A percentile compares a stretch with the other conserved stretches of the same genome.
These are phyloP conservation scores for Haplosporangium gracile DNA, from an alignment of 192 early-diverging fungal species.

Conservation along the genomic window DNA sequence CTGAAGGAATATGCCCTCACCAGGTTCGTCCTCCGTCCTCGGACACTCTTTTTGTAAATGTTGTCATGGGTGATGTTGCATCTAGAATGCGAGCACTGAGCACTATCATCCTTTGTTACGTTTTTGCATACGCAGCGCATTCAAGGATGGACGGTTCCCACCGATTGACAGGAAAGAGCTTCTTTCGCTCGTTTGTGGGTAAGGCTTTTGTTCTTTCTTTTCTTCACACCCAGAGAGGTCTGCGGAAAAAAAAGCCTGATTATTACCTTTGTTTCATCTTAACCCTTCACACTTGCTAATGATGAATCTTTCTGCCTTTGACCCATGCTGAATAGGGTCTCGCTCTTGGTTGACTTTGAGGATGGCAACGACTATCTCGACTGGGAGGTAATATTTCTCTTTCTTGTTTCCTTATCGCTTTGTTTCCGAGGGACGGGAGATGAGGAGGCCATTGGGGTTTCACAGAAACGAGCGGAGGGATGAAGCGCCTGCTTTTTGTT, in stretches of 20 bases:
- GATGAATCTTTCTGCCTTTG: neutral
- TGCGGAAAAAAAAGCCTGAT: neutral
- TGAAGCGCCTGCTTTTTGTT: neutral
- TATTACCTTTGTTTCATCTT: neutral
- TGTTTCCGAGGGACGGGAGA: neutral
- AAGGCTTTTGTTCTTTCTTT: neutral
- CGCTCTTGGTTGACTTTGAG: conserved; percentile 93
- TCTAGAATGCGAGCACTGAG: neutral
- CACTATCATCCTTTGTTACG: neutral
- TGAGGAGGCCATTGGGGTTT: neutral
- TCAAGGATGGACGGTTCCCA: conserved; percentile 86
- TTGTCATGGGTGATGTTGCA: too few relatives aligned
- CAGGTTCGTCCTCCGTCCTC: conserved; percentile 58
- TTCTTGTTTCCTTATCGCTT: neutral
- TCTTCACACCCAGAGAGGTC: too few relatives aligned
- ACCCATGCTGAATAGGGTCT: conserved; percentile 64
- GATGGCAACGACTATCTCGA: conserved; percentile 77
- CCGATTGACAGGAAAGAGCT: conserved; percentile 82
- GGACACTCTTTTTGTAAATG: too few relatives aligned
- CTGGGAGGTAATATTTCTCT: conserved; percentile 72
- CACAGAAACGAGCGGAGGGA: neutral
- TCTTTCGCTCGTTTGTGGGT: conserved; percentile 72
- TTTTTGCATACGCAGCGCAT: conserved; percentile 66
- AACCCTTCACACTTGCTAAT: too few relatives aligned
- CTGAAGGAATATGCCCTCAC: conserved; percentile 85